Base-by-base conservation (phyloP, 2,329 filamentous ascomycete species). In the Cladophialophora chaetospira region DNA sequence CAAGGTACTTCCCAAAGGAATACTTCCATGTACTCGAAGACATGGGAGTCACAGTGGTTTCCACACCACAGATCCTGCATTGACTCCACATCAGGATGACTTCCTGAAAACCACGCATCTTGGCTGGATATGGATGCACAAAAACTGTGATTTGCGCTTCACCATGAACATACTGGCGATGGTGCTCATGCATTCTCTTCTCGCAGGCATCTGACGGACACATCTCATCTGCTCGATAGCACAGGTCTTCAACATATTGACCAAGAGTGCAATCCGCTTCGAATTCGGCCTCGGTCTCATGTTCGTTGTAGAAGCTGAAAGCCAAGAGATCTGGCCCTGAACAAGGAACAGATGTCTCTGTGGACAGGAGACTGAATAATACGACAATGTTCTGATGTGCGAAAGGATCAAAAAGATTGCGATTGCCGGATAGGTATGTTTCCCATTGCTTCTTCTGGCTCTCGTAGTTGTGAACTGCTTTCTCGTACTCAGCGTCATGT, bases 41-140 rank as follows among this genome's bases (percentile, higher is more conserved):
- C 91, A 99, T 97, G 28, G 88, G 86, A 64, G 89, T 88, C 45
- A 92, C 86, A 35, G 91, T 89, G 0, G 93, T 96, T 70, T 97
- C 92, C 64, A 90, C 90, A 50, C 89, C 87, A 72, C 95, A 99
- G 26, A 89, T 81, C 67, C 96, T 94, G 77, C 94, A 99, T 66
- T 88, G 91, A 64, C 91, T 97, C 95, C 95, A 99, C 91, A 99
- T 97, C 55, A 92, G 83, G 54, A 99, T 96, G 2, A 87, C 88
- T 62, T 89, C 84, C 70, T 83, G 81, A 72, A 86, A 74, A 1
- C 84, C 81, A 58, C 83, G 81, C 59, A 88, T 76, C 63, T 87
- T 85, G 31, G 84, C 81, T 42, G 86, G 79, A 61, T 86, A 86
- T 28, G 85, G 87, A 68, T 96, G 89, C 13, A 97, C 87, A 65